Conservation (phyloP, 768 basidiomycete species). For the Dendrothele bispora region DNA sequence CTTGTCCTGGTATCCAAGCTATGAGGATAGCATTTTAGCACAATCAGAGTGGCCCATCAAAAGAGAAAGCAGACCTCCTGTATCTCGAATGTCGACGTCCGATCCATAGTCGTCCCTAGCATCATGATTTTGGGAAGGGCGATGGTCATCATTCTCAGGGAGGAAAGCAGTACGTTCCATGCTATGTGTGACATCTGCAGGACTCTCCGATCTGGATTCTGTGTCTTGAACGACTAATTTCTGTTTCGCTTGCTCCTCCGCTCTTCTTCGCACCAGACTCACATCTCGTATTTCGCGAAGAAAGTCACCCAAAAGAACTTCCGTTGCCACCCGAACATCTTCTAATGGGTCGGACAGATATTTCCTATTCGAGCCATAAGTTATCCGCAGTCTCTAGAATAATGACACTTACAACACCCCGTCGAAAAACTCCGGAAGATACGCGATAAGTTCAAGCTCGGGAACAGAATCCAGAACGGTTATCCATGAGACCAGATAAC, state of each 20-base stretch:
- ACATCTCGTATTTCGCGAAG: conserved; percentile 89
- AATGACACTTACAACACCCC: conserved; percentile 73
- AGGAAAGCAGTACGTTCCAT: conserved; percentile 61
- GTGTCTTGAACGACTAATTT: conserved; percentile 36
- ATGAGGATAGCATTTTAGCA: conserved; percentile 10
- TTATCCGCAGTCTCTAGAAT: conserved; percentile 5
- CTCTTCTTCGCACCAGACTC: conserved; percentile 66
- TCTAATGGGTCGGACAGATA: conserved; percentile 95
- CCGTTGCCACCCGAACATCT: conserved; percentile 90
- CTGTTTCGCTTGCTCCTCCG: conserved; percentile 53
- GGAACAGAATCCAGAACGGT: conserved; percentile 94
- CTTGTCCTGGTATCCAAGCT: conserved; percentile 95
- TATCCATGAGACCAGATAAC: conserved; percentile 97
- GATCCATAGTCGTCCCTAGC: conserved; percentile 45
- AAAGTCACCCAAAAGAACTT: conserved; percentile 86
- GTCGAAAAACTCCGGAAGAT: conserved; percentile 92
- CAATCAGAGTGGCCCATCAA: not conserved
- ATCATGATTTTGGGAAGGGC: conserved; percentile 41
- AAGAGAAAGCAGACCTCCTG: conserved; percentile 51
- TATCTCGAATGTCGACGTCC: conserved; percentile 56
- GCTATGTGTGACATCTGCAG: conserved; percentile 35
- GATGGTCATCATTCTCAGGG: conserved; percentile 47
- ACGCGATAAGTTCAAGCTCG: conserved; percentile 92
- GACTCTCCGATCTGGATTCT: conserved; percentile 41
- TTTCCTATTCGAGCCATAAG: conserved; percentile 70